phyloP scores from a whole-genome alignment of 2,329 filamentous ascomycete genomes.

The Lachnellula willkommii region DNA sequence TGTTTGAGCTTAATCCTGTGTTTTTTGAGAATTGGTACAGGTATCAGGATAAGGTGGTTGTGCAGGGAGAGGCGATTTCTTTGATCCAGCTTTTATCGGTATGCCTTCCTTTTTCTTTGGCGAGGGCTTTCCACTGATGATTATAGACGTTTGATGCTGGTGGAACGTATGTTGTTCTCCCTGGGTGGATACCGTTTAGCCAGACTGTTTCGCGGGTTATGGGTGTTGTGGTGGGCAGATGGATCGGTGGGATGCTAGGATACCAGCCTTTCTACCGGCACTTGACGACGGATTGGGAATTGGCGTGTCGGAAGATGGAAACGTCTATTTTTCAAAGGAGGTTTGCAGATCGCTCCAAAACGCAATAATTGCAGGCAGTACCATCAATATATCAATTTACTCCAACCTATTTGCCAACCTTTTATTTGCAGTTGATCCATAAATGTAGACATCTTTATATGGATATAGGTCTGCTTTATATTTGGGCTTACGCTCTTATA shows the following conservation, averaged over 20 bases:
- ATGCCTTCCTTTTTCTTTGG: not conserved
- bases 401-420: too few relatives aligned
- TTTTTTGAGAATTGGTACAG: not conserved
- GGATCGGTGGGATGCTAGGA: slow-evolving; percentile 1
- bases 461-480: too few relatives aligned
- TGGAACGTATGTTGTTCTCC: not conserved
- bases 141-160: slow-evolving; percentile 5
- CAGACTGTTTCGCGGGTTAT: not conserved
- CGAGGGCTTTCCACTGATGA: not conserved
- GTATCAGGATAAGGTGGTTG: slow-evolving; percentile 1
- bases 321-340: not conserved
- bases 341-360: not conserved
- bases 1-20: not conserved
- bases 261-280: slow-evolving; percentile 2
- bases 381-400: too few relatives aligned
- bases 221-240: not conserved
- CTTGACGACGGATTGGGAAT: slow-evolving; percentile 4
- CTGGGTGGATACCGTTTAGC: not conserved
- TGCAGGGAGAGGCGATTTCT: not conserved
- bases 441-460: too few relatives aligned
- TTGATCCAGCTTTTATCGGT: slow-evolving; percentile 2
- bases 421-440: too few relatives aligned
- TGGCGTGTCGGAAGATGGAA: slow-evolving; percentile 2
- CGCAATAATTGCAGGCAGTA: too few relatives aligned
- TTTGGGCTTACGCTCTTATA: too few relatives aligned